Conservation (phyloP, 176 grass and related monocot genomes). For the Hyparrhenia diplandra region DNA sequence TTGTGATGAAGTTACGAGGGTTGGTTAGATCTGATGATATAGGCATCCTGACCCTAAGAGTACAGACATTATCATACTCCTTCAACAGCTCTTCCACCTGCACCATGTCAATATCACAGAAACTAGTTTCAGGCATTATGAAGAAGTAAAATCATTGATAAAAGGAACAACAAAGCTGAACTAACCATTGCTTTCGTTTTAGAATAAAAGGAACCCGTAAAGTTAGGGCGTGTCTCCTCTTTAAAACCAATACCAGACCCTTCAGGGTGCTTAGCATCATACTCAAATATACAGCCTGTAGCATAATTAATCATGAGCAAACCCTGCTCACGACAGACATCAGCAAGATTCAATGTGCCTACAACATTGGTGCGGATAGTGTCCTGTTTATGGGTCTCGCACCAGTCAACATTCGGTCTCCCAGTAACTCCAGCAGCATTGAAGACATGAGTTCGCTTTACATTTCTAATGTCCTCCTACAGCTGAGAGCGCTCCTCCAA, state of each 20-base stretch:
- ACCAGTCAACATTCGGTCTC: slow-evolving; percentile 75
- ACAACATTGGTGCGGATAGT: slow-evolving; percentile 67
- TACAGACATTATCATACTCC: slow-evolving; percentile 66
- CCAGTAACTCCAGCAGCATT: slow-evolving; percentile 77
- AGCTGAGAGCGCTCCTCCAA: slow-evolving; percentile 57
- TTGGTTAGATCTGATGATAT: slow-evolving; percentile 61
- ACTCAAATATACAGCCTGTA: slow-evolving; percentile 74
- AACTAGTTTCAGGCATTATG: background rate
- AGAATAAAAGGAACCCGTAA: slow-evolving; percentile 62
- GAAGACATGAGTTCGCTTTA: slow-evolving; percentile 79
- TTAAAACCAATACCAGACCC: slow-evolving; percentile 62
- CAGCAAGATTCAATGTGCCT: slow-evolving; percentile 65
- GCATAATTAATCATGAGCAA: slow-evolving; percentile 72
- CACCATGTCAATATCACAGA: background rate
- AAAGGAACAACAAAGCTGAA: background rate
- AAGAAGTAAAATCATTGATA: background rate
- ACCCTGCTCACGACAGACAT: slow-evolving; percentile 64
- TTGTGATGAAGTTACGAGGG: slow-evolving; percentile 60
- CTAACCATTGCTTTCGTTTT: slow-evolving; percentile 74
- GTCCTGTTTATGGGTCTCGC: slow-evolving; percentile 65
- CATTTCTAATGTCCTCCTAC: slow-evolving; percentile 47
- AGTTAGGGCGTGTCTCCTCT: slow-evolving; percentile 62
- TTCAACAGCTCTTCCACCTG: slow-evolving; percentile 78
- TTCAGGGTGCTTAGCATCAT: slow-evolving; percentile 47
- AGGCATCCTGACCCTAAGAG: slow-evolving; percentile 61